A percentile compares a stretch with the other conserved stretches of the same genome.
Conservation (phyloP, 331 rosid species). For the Saraca asoca region DNA sequence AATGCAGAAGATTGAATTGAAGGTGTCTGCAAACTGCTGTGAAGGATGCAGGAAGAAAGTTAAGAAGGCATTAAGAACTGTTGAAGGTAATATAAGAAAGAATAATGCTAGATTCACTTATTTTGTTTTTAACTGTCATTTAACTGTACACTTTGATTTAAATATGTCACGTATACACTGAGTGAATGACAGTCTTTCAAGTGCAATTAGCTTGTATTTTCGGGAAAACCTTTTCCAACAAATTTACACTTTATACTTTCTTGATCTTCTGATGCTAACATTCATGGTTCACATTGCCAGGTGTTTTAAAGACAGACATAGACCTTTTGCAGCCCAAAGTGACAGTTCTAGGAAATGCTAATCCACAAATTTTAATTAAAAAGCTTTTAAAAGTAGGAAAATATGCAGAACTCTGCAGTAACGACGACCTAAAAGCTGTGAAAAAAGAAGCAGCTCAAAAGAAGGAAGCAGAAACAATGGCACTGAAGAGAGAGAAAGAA, state of each 20-base stretch:
- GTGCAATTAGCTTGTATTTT: too few relatives aligned
- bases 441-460: background rate
- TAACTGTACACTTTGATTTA: too few relatives aligned
- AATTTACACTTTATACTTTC: background rate
- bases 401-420: constrained; percentile 33
- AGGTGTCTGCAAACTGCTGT: constrained; percentile 50
- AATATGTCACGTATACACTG: too few relatives aligned
- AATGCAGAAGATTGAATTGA: constrained; percentile 48
- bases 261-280: constrained; percentile 1
- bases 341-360: constrained; percentile 44
- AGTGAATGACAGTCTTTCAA: too few relatives aligned
- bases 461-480: constrained; percentile 6
- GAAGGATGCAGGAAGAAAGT: constrained; percentile 51
- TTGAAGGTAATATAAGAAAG: constrained; percentile 35
- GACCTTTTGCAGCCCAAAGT: constrained; percentile 44
- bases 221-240: background rate
- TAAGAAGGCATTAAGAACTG: constrained; percentile 39
- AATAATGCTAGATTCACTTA: too few relatives aligned
- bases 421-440: constrained; percentile 31
- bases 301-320: constrained; percentile 42
- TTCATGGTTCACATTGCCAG: constrained; percentile 26
- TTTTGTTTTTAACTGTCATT: too few relatives aligned
- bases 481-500: constrained; percentile 18
- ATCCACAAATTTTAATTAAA: constrained; percentile 41
- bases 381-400: constrained; percentile 47